Evolutionary conservation across 2,329 filamentous ascomycete species (phyloP).

Genomic region (Sporothrix humicola): DNA sequence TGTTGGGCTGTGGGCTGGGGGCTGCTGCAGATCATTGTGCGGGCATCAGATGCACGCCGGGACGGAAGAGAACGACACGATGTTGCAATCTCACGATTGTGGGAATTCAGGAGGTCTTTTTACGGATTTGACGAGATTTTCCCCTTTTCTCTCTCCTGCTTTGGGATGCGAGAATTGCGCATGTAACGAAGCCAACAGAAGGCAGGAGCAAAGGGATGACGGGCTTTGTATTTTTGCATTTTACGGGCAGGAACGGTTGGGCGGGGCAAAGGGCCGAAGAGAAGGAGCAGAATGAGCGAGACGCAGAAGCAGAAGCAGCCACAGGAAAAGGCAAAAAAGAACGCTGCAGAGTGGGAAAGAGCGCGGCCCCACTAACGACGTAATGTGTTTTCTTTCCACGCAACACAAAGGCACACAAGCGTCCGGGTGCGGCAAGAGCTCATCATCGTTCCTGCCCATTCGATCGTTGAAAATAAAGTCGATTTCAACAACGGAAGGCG

Average conservation of each 20-base stretch:
- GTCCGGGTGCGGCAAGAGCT: conserved; percentile 1
- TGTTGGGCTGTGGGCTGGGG: neutral
- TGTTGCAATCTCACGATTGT: conserved; percentile 17
- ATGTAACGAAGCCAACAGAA: neutral
- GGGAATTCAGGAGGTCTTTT: neutral
- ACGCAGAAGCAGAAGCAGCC: neutral
- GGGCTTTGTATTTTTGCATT: neutral
- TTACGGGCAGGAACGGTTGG: conserved; percentile 13
- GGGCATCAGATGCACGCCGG: conserved; percentile 22
- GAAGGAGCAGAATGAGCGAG: conserved; percentile 8
- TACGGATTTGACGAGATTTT: neutral
- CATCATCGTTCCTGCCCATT: conserved; percentile 1
- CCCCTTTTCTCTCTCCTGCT: neutral
- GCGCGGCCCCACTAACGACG: conserved; percentile 34
- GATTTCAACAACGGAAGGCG: conserved; percentile 1
- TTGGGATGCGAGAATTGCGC: neutral
- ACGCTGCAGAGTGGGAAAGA: conserved; percentile 8
- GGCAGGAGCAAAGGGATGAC: conserved; percentile 18
- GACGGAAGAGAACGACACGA: conserved; percentile 13
- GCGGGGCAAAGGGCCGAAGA: conserved; percentile 34
- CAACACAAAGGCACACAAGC: neutral
- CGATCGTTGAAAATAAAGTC: neutral
- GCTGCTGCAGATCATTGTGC: conserved; percentile 27
- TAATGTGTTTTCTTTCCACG: conserved; percentile 27
- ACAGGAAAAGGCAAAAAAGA: conserved; percentile 11